Evolutionary conservation across 139 green algal genomes (phyloP).

Genomic region (Chlorella sp.): DNA sequence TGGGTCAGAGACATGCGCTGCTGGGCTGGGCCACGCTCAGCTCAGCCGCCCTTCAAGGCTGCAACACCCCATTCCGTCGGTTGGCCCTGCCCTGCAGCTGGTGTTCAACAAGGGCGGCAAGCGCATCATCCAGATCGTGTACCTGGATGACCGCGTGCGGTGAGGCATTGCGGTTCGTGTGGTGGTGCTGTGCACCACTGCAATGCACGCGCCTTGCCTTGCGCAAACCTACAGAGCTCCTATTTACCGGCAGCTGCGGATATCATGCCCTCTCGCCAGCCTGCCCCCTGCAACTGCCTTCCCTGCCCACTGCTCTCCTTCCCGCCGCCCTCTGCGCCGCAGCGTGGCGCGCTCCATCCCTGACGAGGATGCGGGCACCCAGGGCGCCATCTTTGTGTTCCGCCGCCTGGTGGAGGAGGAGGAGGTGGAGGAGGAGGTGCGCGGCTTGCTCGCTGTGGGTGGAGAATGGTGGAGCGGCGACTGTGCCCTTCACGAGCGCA

Average conservation of each 20-base stretch:
- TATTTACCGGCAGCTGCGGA: too few relatives aligned
- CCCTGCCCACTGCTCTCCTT: background rate
- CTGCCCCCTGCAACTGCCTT: too few relatives aligned
- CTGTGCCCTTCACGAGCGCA: too few relatives aligned
- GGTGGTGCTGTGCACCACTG: too few relatives aligned
- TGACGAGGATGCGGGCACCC: background rate
- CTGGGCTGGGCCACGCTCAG: too few relatives aligned
- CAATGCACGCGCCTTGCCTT: too few relatives aligned
- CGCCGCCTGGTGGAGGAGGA: constrained; percentile 11
- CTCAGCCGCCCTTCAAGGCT: too few relatives aligned
- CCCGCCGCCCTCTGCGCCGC: background rate
- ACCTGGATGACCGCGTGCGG: constrained; percentile 47
- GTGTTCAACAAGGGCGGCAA: constrained; percentile 34
- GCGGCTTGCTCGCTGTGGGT: background rate
- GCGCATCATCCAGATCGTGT: constrained; percentile 28
- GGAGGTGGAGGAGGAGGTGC: background rate
- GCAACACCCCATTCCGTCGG: too few relatives aligned
- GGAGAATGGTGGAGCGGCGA: background rate
- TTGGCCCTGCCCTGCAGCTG: constrained; percentile 4
- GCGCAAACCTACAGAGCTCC: too few relatives aligned
- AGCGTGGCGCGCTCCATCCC: constrained; percentile 11
- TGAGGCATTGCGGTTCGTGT: too few relatives aligned
- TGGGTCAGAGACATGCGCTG: too few relatives aligned
- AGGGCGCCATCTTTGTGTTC: constrained; percentile 7
- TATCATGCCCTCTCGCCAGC: background rate